These are phyloP conservation scores for Botrytis cinerea DNA, from an alignment of 2,329 filamentous ascomycete species.

Conservation along the genomic window DNA sequence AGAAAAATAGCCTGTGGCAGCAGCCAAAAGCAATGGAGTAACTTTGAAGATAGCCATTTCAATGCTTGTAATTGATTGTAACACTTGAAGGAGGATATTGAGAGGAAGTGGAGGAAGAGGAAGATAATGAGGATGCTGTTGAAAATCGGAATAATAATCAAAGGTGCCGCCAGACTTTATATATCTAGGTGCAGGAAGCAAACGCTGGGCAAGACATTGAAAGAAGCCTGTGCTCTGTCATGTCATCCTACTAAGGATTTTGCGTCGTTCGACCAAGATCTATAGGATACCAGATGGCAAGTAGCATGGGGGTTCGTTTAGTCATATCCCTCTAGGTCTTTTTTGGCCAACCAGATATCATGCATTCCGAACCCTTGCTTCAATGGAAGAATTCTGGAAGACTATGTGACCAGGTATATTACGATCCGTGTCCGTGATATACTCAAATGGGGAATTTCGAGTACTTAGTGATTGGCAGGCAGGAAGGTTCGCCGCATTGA, in stretches of 20 bases:
- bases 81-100: not conserved
- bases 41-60: constrained; percentile 1
- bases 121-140: not conserved
- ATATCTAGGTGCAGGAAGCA: not conserved
- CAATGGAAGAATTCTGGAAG: constrained; percentile 13
- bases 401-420: not conserved
- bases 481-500: not conserved
- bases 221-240: not conserved
- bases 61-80: not conserved
- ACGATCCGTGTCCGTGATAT: not conserved
- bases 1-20: not conserved
- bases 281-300: not conserved
- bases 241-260: not conserved
- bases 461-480: not conserved
- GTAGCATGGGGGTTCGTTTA: not conserved
- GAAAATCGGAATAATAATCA: not conserved
- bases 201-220: not conserved
- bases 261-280: not conserved
- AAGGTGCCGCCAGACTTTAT: constrained; percentile 1
- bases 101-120: too few species aligned
- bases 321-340: not conserved
- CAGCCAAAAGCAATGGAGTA: not conserved
- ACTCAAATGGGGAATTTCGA: not conserved
- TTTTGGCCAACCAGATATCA: not conserved
- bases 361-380: too few species aligned